Evolutionary conservation across 108 stramenopile genomes (phyloP).

Genomic region (Nannochloropsis oceanica): DNA sequence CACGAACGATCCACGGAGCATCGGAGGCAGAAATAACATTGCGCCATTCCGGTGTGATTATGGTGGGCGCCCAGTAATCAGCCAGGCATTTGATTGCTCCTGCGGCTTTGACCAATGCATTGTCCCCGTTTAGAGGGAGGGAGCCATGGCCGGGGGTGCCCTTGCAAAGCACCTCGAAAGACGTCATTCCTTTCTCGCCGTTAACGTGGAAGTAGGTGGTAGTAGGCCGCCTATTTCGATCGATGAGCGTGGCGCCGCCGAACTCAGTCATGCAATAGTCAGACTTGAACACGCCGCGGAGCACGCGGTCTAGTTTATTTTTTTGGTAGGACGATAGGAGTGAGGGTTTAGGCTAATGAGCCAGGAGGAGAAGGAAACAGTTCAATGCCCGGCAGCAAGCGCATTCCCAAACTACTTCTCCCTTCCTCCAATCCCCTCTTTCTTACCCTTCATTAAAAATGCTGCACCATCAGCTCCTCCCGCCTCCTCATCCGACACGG

Average conservation of each 20-base stretch:
- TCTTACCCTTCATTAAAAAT: background rate
- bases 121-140: background rate
- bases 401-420: background rate
- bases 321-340: too few species aligned
- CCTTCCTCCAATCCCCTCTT: background rate
- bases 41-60: slow-evolving; percentile 14
- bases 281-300: background rate
- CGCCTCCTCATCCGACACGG: slow-evolving; percentile 14
- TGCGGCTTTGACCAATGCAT: slow-evolving; percentile 6
- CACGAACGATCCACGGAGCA: background rate
- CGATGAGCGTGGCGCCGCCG: slow-evolving; percentile 7
- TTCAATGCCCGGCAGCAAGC: background rate
- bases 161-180: background rate
- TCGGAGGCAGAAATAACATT: background rate
- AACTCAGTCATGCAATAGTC: slow-evolving; percentile 20
- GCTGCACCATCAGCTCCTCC: slow-evolving; percentile 8
- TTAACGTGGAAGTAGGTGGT: slow-evolving; percentile 3
- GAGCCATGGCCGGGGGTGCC: slow-evolving; percentile 8
- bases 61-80: slow-evolving; percentile 1
- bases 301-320: background rate
- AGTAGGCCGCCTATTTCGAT: slow-evolving; percentile 9
- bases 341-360: too few species aligned
- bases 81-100: background rate
- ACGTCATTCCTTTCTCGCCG: slow-evolving; percentile 9
- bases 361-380: background rate